Evolutionary conservation across 768 basidiomycete genomes (phyloP).

Genomic region (Pleurotus ostreatus): DNA sequence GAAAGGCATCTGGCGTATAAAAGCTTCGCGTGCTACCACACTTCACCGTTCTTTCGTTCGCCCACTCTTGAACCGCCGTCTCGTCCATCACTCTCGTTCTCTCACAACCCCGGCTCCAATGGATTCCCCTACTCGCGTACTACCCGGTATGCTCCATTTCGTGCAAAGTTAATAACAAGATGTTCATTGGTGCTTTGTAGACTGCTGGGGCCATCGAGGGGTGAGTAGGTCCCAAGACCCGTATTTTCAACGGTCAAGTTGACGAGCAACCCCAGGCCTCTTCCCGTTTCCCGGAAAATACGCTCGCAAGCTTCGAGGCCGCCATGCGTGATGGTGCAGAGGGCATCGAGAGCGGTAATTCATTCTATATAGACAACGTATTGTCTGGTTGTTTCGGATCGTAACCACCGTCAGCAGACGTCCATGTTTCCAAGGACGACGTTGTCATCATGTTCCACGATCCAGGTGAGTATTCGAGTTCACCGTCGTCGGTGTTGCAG

Average conservation of each 20-base stretch:
- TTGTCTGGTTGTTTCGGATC: constrained; percentile 29
- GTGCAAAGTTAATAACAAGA: neutral
- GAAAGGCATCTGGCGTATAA: neutral
- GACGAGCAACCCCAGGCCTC: constrained; percentile 56
- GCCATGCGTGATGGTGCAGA: constrained; percentile 95
- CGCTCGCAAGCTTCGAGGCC: constrained; percentile 89
- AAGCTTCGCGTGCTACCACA: neutral
- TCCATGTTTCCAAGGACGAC: constrained; percentile 86
- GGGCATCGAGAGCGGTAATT: constrained; percentile 95
- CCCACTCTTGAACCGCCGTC: neutral
- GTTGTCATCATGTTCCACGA: constrained; percentile 97
- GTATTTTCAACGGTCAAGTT: too few species aligned
- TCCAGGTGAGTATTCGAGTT: constrained; percentile 48
- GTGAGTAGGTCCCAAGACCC: constrained; percentile 22
- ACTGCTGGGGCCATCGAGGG: constrained; percentile 66
- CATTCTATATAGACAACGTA: constrained; percentile 25
- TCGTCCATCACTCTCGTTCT: neutral
- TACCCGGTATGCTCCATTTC: constrained; percentile 26
- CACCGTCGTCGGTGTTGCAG: constrained; percentile 9
- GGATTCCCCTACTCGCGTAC: constrained; percentile 9
- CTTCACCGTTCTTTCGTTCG: neutral
- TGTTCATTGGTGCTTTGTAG: constrained; percentile 23
- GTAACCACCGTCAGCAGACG: constrained; percentile 72
- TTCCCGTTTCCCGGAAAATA: constrained; percentile 87
- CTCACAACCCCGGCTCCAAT: neutral